Evolutionary conservation across 352 stramenopile species (phyloP).

Genomic region (Elongisporangium undulatum): DNA sequence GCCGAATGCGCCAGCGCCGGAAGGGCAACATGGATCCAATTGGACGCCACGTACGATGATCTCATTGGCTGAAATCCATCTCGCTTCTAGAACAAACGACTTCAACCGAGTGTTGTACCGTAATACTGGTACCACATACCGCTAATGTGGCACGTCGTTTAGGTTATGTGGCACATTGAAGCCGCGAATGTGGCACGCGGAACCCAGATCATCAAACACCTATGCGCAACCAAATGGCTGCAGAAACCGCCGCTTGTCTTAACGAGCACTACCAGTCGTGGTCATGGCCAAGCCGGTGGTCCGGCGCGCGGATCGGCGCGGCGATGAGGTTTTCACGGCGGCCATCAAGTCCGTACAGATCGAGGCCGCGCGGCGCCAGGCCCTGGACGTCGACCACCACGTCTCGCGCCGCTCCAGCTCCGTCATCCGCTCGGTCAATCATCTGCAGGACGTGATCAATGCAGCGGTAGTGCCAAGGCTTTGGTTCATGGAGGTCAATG

Average conservation of each 20-base stretch:
- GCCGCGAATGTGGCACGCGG: too few species aligned
- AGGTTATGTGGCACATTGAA: too few species aligned
- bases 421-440: conserved; percentile 7
- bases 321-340: background rate
- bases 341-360: background rate
- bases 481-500: too few species aligned
- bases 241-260: background rate
- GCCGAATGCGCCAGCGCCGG: background rate
- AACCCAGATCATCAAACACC: background rate
- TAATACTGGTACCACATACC: background rate
- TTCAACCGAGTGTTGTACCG: conserved; percentile 4
- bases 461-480: conserved; percentile 15
- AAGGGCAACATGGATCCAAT: background rate
- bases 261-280: background rate
- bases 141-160: background rate
- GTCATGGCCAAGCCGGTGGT: background rate
- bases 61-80: conserved; percentile 7
- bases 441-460: conserved; percentile 29
- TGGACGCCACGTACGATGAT: conserved; percentile 6
- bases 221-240: background rate
- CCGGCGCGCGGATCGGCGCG: background rate
- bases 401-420: background rate
- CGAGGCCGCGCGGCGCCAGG: background rate
- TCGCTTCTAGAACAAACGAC: background rate
- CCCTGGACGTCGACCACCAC: background rate